Evolutionary conservation across 306 rosid genomes (phyloP), one percentile per base, ranked within the genome.

Genomic region (Vigna radiata): DNA sequence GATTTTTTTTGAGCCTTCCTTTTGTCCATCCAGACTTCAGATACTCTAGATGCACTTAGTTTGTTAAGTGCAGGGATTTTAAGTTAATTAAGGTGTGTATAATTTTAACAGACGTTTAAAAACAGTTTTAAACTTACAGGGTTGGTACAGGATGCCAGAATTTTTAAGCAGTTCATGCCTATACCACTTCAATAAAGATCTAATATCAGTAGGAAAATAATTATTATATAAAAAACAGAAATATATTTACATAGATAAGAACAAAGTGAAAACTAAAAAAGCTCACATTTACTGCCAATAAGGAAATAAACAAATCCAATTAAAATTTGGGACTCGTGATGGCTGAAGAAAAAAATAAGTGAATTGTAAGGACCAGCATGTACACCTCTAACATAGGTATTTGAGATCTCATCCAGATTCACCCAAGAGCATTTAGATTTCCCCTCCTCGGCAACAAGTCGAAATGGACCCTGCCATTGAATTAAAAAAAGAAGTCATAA

Each of bases 361-460:
- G 15, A 62, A 68, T 41, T 44, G 69, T 44, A 88, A 72, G 77
- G 60, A 63, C 72, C 9, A 47, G 25, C 29, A 56, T 41, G 58
- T n/a, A 79, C 90, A 95, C 97, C 99, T 92, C 93, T 83, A 55
- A 89, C 90, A 69, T 89, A 84, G 83, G 85, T 83, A 86, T 87
- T 92, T 83, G 97, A 92, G 87, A 88, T 79, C 83, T 92, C 97
- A 77, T 95, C 99, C 81, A 95, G 96, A 88, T 89, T 95, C 70
- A 92, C 94, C 97, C 99, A 92, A 46, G 99, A 92, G 77, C 99
- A 95, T 84, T 95, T 95, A 41, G 97, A 89, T 79, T 92, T 95
- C 13, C 99, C 99, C 87, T 94, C 98, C 88, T 95, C 99, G 25
- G 91, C 99, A 73, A 95, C 99, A 71, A 95, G 90, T 50, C 97